Percentiles rank a stretch among this genome's conserved stretches.
Evolutionary conservation across 2,329 filamentous ascomycete genomes (phyloP).

Genomic region (Chrysosporium keratinophilum): DNA sequence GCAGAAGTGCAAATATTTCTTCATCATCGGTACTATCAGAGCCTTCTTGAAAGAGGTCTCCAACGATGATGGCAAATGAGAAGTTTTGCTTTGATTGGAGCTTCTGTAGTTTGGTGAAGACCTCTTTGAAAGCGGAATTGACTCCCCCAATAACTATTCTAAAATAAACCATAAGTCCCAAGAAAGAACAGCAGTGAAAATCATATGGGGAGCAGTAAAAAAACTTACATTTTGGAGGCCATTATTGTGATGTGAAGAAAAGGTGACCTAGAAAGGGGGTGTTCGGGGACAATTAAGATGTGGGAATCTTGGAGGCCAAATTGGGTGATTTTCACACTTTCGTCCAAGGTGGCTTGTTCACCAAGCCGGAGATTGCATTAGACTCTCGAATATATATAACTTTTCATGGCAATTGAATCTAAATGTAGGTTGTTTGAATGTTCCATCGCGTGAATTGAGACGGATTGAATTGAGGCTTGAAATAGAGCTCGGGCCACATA

Average conservation of each 20-base stretch:
- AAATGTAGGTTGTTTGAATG: no score
- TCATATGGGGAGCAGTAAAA: neutral
- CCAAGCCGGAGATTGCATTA: no score
- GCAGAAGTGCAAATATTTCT: constrained; percentile 55
- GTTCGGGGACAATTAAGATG: neutral
- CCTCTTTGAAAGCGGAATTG: constrained; percentile 63
- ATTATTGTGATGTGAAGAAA: constrained; percentile 29
- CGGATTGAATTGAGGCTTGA: no score
- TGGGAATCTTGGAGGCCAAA: neutral
- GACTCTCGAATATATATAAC: no score
- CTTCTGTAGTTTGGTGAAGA: constrained; percentile 68
- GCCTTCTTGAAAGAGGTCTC: constrained; percentile 63
- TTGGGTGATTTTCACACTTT: no score
- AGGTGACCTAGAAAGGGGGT: neutral
- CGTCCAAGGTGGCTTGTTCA: no score
- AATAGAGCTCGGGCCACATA: no score
- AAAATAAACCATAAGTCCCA: constrained; percentile 3
- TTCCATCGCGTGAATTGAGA: no score
- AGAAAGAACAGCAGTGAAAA: neutral
- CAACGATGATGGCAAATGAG: constrained; percentile 70
- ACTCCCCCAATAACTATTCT: constrained; percentile 69
- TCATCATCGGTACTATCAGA: constrained; percentile 43
- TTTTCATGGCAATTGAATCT: no score
- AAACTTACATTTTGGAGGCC: constrained; percentile 48
- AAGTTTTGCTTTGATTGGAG: constrained; percentile 84